Conservation (phyloP, 805 yeast genomes). For the Sugiyamaella valdiviana region DNA sequence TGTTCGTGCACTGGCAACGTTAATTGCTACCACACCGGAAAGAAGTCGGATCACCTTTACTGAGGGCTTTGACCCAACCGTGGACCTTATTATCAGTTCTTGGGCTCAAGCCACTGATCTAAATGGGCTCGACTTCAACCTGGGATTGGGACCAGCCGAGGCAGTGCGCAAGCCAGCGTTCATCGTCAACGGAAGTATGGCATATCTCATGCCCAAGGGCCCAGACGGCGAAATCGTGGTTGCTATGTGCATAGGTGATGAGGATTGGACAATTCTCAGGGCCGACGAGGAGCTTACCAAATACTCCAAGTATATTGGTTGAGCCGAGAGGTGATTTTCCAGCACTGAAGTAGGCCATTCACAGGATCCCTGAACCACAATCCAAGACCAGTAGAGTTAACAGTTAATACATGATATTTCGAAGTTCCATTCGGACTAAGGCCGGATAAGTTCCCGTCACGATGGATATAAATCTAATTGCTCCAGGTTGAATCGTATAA, state of each 20-base stretch:
- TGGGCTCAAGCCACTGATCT: conserved; percentile 14
- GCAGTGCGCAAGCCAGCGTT: conserved; percentile 12
- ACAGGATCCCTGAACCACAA: too few relatives aligned
- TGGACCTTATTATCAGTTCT: conserved; percentile 13
- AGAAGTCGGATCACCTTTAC: conserved; percentile 1
- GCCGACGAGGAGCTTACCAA: conserved; percentile 4
- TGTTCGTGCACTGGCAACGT: conserved; percentile 7
- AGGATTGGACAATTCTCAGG: conserved; percentile 6
- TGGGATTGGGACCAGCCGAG: conserved; percentile 14
- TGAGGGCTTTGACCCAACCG: conserved; percentile 1
- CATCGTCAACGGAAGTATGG: conserved; percentile 11
- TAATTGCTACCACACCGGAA: not conserved
- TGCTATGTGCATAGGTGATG: conserved; percentile 10
- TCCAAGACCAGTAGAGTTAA: too few relatives aligned
- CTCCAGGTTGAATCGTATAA: too few relatives aligned
- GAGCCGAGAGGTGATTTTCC: too few relatives aligned
- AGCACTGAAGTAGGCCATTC: too few relatives aligned
- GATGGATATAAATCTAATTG: too few relatives aligned
- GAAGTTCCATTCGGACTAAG: too few relatives aligned
- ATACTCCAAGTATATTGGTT: conserved; percentile 9
- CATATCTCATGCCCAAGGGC: conserved; percentile 14
- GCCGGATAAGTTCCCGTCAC: too few relatives aligned
- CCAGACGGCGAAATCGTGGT: conserved; percentile 13
- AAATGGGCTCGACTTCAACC: conserved; percentile 11
- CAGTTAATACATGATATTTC: too few relatives aligned